phyloP scores from a whole-genome alignment of 1,284 basidiomycete species.

The Vanrija pseudolonga region DNA sequence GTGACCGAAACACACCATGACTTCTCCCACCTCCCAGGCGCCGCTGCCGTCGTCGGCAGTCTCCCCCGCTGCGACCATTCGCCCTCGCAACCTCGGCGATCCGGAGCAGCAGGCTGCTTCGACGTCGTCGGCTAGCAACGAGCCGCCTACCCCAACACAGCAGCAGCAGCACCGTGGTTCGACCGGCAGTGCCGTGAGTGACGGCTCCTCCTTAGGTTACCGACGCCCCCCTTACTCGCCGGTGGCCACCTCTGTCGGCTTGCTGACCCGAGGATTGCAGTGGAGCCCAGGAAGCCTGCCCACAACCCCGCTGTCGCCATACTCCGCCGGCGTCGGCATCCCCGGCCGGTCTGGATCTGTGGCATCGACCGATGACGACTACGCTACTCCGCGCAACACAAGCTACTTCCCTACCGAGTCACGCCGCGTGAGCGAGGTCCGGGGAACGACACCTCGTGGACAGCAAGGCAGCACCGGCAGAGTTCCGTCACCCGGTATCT shows the following conservation, averaged over 20 bases:
- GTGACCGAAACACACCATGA: too few species aligned
- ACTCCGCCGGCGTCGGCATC: neutral
- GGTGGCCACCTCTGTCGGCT: neutral
- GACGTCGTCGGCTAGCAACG: too few species aligned
- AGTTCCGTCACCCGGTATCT: neutral
- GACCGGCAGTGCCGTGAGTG: too few species aligned
- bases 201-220: too few species aligned
- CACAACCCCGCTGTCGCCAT: neutral
- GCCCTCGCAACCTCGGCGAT: too few species aligned
- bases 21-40: too few species aligned
- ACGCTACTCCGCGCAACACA: slow-evolving; percentile 11
- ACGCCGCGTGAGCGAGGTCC: slow-evolving; percentile 9
- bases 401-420: slow-evolving; percentile 5
- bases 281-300: neutral
- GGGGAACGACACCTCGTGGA: neutral
- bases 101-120: too few species aligned
- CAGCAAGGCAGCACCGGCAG: neutral
- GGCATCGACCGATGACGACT: neutral
- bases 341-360: slow-evolving; percentile 4
- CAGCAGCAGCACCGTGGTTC: too few species aligned
- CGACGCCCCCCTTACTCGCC: neutral
- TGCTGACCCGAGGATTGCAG: neutral
- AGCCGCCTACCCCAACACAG: too few species aligned
- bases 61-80: too few species aligned
- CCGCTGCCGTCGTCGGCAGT: too few species aligned